A percentile compares a stretch with the other conserved stretches of the same genome.
phyloP scores from a whole-genome alignment of 116 monocot species.

The Posidonia oceanica region DNA sequence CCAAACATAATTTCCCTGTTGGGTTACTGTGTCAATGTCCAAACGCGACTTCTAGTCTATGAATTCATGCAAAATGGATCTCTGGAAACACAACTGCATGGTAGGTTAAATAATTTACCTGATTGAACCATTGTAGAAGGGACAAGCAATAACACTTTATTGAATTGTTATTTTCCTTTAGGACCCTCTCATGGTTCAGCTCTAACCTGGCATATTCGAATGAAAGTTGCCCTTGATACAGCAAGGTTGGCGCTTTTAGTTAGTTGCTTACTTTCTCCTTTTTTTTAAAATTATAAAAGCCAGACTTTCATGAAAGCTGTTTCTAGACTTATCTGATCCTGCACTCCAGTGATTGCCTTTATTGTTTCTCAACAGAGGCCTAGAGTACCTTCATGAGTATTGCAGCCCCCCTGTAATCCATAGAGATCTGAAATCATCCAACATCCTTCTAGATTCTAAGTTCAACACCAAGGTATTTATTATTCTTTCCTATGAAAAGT shows the following conservation, averaged over 20 bases:
- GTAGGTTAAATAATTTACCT: conserved; percentile 20
- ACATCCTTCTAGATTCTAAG: conserved; percentile 78
- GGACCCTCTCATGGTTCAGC: conserved; percentile 67
- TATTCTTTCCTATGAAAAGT: not conserved
- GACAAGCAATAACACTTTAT: not conserved
- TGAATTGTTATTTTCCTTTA: conserved; percentile 10
- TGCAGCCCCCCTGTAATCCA: conserved; percentile 54
- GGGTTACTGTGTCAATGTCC: conserved; percentile 63
- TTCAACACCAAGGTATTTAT: conserved; percentile 15
- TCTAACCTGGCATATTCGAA: conserved; percentile 77
- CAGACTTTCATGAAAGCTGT: too few species aligned
- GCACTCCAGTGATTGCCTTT: too few species aligned
- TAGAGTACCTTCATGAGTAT: conserved; percentile 63
- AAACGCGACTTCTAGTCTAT: conserved; percentile 71
- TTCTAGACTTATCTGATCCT: too few species aligned
- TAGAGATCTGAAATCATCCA: conserved; percentile 76
- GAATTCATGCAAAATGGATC: conserved; percentile 92
- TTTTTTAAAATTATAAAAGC: too few species aligned
- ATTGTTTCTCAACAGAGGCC: conserved; percentile 3
- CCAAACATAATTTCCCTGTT: conserved; percentile 74
- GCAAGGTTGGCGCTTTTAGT: conserved; percentile 45
- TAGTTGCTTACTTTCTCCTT: too few species aligned
- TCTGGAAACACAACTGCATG: conserved; percentile 73
- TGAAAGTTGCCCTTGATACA: conserved; percentile 90
- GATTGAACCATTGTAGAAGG: not conserved